phyloP scores from a whole-genome alignment of 83 land plant genomes.

The Thuja plicata region DNA sequence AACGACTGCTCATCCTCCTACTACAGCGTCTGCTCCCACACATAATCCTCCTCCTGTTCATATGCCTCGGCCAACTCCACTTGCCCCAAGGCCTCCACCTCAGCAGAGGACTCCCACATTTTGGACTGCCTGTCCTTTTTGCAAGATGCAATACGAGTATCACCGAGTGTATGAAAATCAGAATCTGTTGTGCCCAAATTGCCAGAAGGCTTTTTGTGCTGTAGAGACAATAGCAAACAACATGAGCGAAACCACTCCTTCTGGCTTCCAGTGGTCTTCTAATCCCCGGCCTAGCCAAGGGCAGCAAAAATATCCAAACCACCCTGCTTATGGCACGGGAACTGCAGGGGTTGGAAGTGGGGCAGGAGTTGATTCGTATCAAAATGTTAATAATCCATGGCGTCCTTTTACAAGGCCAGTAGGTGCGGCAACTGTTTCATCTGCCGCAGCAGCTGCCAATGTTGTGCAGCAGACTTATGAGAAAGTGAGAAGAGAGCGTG shows the following conservation, averaged over 20 bases:
- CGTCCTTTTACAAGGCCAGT: constrained; percentile 43
- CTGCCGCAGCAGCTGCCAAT: constrained; percentile 34
- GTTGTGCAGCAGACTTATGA: constrained; percentile 35
- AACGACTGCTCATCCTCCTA: constrained; percentile 10
- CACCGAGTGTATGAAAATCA: constrained; percentile 56
- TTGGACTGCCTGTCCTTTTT: constrained; percentile 76
- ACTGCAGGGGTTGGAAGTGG: neutral
- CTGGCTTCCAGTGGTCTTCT: constrained; percentile 22
- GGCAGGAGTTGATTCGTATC: constrained; percentile 22
- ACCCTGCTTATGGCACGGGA: neutral
- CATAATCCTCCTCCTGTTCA: constrained; percentile 3
- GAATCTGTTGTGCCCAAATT: constrained; percentile 61
- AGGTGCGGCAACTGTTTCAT: constrained; percentile 28
- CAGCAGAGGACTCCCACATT: constrained; percentile 35
- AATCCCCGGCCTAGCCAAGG: neutral
- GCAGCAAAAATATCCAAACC: constrained; percentile 4
- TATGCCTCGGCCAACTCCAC: neutral
- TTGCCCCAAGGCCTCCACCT: constrained; percentile 1
- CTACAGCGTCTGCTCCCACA: constrained; percentile 1
- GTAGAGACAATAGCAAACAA: constrained; percentile 40
- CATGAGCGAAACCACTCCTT: constrained; percentile 31
- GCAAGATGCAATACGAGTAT: constrained; percentile 77
- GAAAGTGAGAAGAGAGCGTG: constrained; percentile 56
- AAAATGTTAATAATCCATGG: constrained; percentile 34
- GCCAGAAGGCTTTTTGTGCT: constrained; percentile 55